Evolutionary conservation across 75 land plant genomes (phyloP).

Genomic region (Pseudotsuga menziesii): DNA sequence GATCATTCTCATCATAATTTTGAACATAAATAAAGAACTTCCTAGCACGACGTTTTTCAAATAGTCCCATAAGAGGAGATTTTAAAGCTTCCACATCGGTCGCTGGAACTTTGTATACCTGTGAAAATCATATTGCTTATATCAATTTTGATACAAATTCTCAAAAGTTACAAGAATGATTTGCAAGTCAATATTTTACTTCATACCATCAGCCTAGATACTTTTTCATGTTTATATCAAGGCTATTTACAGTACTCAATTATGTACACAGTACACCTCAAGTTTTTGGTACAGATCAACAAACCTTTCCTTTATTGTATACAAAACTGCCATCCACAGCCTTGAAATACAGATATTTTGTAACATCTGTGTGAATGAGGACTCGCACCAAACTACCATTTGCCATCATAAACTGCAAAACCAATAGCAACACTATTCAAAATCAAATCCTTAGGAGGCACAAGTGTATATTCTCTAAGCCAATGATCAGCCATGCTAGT

Average conservation of each 20-base stretch:
- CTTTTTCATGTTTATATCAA: not conserved
- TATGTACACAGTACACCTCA: not conserved
- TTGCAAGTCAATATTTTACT: not conserved
- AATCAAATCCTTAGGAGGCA: no score
- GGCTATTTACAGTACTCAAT: not conserved
- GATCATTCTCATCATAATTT: slow-evolving; percentile 50
- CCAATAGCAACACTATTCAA: no score
- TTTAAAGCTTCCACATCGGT: slow-evolving; percentile 71
- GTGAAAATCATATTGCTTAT: slow-evolving; percentile 6
- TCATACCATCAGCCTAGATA: not conserved
- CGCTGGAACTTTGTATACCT: slow-evolving; percentile 72
- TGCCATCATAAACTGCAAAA: slow-evolving; percentile 6
- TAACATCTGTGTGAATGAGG: slow-evolving; percentile 94
- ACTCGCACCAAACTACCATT: slow-evolving; percentile 90
- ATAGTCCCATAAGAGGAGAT: slow-evolving; percentile 72
- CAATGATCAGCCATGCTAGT: no score
- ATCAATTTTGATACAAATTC: not conserved
- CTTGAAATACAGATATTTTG: slow-evolving; percentile 88
- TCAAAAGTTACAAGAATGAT: not conserved
- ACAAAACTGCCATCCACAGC: slow-evolving; percentile 99
- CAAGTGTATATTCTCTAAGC: no score
- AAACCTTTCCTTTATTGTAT: slow-evolving; percentile 92
- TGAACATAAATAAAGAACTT: slow-evolving; percentile 72
- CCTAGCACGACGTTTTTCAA: slow-evolving; percentile 72
- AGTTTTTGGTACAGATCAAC: not conserved